These are phyloP conservation scores for Anisodus acutangulus DNA, from an alignment of 257 asterid species.

Conservation along the genomic window DNA sequence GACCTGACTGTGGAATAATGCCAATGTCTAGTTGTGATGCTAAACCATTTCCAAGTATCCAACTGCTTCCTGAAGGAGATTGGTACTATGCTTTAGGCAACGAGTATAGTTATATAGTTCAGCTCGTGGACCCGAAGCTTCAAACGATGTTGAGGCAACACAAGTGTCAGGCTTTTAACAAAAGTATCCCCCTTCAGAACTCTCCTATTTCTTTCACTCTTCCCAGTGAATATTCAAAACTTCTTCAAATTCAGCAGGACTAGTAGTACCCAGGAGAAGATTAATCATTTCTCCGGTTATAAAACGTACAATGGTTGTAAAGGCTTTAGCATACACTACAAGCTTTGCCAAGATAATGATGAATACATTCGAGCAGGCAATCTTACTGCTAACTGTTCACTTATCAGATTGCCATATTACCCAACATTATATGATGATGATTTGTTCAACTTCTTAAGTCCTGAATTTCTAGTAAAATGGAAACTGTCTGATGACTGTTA, in stretches of 20 bases:
- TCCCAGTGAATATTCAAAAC: no score
- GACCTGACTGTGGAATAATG: neutral
- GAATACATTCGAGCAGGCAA: no score
- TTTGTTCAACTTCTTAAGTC: neutral
- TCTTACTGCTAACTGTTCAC: neutral
- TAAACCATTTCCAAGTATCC: neutral
- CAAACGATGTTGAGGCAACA: neutral
- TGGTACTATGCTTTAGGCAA: neutral
- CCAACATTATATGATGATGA: no score
- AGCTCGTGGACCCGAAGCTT: neutral
- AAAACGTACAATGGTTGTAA: neutral
- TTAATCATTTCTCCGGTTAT: no score
- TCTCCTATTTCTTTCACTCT: neutral
- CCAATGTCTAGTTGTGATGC: neutral
- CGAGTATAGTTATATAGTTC: neutral
- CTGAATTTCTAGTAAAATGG: neutral
- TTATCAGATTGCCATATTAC: constrained; percentile 18
- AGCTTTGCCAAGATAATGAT: neutral
- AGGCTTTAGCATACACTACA: neutral
- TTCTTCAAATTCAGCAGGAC: neutral
- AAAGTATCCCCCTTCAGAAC: neutral
- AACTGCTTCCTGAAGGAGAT: neutral
- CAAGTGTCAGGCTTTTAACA: neutral
- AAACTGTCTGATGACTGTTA: neutral
- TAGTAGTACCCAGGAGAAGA: neutral